Evolutionary conservation across 768 basidiomycete species (phyloP), one percentile per base, ranked within the genome.

Genomic region (Boletus tylopilopsis): DNA sequence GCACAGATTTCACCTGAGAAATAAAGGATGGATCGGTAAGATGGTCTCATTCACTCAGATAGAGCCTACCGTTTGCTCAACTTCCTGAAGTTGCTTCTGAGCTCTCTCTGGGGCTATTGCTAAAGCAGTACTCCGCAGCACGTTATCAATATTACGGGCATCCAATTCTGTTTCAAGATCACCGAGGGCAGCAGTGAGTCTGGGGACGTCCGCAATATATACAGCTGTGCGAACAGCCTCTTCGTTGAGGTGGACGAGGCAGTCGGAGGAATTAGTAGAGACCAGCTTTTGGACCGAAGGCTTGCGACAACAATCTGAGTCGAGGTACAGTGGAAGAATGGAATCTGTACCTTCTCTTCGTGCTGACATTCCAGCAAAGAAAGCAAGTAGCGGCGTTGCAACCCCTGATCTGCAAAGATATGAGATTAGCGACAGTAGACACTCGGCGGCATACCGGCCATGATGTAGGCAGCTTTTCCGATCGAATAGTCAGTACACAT

Each of bases 361-460:
- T 87, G 85, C 61, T 91, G 89, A 53, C 85, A 87, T 55, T 84
- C 81, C 11, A 91, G 70, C 47, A 91, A 67, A 5, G 84, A 72
- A 49, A 80, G 59, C 27, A 90, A 70, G 56, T 86, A 87, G 37
- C 72, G 72, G 6, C 71, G 74, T 52, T 82, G 78, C 52, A 78
- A 76, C 13, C 67, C 68, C 35, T 77, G 76, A 67, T 88, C 87
- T 86, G 53, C 30, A 19, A 36, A 50, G 38, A 18, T 19, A 19
- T 60, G 37, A 49, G 58, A 42, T 50, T 46, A 36, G 46, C 48
- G 9, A 50, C 23, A 45, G 18, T 22, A 45, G 16, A 30, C 10
- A 35, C 11, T 55, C 39, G 15, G n/a, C 21, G 38, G 57, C 77
- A 62, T 68, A 82, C 86, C 85, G 34, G 77, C 73, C 42, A 90